phyloP scores from a whole-genome alignment of 345 rosid genomes.

The Sisymbrium irio region DNA sequence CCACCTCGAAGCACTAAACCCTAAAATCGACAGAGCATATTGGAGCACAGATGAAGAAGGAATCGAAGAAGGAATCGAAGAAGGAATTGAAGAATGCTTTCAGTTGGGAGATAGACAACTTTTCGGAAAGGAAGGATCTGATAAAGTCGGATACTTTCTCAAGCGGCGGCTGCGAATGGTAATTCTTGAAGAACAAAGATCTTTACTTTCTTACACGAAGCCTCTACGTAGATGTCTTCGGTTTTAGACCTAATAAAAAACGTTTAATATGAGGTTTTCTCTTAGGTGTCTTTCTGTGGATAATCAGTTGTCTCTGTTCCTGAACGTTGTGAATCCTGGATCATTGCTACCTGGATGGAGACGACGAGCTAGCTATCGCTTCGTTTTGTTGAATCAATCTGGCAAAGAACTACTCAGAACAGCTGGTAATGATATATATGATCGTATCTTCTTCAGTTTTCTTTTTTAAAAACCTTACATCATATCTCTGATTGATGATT shows the following conservation, averaged over 20 bases:
- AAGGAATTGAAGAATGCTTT: background rate
- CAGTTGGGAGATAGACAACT: constrained; percentile 8
- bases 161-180: constrained; percentile 23
- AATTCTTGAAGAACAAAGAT: background rate
- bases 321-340: background rate
- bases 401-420: background rate
- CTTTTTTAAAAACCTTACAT: background rate
- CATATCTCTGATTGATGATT: background rate
- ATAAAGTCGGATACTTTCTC: constrained; percentile 3
- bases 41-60: background rate
- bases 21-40: background rate
- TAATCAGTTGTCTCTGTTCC: constrained; percentile 8
- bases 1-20: background rate
- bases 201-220: background rate
- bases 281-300: background rate
- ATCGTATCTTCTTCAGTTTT: background rate
- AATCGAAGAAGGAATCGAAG: background rate
- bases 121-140: background rate
- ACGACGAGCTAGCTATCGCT: background rate
- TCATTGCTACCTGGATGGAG: constrained; percentile 15
- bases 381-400: constrained; percentile 4
- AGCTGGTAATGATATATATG: background rate
- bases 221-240: background rate
- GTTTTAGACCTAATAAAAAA: background rate
- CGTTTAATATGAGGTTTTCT: background rate